These are phyloP conservation scores for Boletus edulis DNA, from an alignment of 768 basidiomycete species.

Conservation along the genomic window DNA sequence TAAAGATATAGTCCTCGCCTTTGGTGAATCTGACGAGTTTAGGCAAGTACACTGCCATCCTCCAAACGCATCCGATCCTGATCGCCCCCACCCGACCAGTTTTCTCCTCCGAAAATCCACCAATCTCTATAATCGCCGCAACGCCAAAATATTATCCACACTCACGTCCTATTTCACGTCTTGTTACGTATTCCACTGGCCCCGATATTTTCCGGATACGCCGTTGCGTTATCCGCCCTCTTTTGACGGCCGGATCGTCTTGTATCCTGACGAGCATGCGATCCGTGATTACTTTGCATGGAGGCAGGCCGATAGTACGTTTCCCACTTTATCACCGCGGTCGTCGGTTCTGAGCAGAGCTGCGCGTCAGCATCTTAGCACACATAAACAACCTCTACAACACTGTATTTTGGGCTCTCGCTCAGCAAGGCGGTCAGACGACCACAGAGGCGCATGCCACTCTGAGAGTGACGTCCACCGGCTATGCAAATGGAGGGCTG, in stretches of 20 bases:
- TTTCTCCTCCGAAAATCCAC: conserved; percentile 82
- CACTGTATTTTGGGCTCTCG: conserved; percentile 92
- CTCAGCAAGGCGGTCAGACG: conserved; percentile 76
- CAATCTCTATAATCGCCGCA: conserved; percentile 78
- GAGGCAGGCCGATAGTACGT: conserved; percentile 93
- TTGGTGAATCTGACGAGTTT: conserved; percentile 97
- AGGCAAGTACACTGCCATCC: conserved; percentile 49
- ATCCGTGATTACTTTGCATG: conserved; percentile 93
- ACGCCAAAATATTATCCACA: conserved; percentile 82
- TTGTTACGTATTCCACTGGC: conserved; percentile 86
- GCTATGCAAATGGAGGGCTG: background rate
- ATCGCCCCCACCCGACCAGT: conserved; percentile 38
- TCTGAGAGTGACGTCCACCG: conserved; percentile 52
- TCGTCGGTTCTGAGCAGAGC: conserved; percentile 11
- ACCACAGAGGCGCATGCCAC: conserved; percentile 79
- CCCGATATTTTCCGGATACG: conserved; percentile 68
- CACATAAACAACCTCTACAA: conserved; percentile 99
- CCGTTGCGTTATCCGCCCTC: conserved; percentile 81
- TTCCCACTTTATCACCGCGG: background rate
- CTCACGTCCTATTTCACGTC: conserved; percentile 89
- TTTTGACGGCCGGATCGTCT: conserved; percentile 86
- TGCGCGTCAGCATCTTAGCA: conserved; percentile 47
- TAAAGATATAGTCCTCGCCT: conserved; percentile 81
- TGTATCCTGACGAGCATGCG: conserved; percentile 72
- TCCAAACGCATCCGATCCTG: background rate